A percentile compares a stretch with the other conserved stretches of the same genome.
phyloP scores from a whole-genome alignment of 2,329 filamentous ascomycete genomes.

The Monosporascus sp. region DNA sequence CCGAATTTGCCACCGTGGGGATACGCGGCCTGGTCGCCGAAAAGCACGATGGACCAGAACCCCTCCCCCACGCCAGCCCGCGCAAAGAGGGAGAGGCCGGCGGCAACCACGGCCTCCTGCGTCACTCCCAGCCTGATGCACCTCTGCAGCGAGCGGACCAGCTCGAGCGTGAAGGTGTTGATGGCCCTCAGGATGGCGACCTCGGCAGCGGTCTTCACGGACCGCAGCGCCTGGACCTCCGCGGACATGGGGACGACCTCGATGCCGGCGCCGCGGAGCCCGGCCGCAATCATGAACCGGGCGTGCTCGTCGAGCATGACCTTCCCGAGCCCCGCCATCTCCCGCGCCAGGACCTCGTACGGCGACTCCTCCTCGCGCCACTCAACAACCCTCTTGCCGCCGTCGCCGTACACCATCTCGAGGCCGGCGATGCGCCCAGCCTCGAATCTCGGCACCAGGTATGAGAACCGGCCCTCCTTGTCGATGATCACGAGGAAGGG shows the following conservation, averaged over 20 bases:
- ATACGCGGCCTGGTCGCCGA: conserved; percentile 23
- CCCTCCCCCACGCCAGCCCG: conserved; percentile 21
- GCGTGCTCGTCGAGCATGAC: conserved; percentile 26
- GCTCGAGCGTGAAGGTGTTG: conserved; percentile 23
- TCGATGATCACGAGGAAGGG: conserved; percentile 22
- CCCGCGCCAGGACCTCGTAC: conserved; percentile 18
- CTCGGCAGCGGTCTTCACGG: conserved; percentile 24
- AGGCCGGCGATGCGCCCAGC: conserved; percentile 22
- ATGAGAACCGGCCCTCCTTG: conserved; percentile 19
- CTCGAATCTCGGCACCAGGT: conserved; percentile 25
- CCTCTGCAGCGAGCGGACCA: conserved; percentile 21
- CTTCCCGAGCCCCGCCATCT: conserved; percentile 12
- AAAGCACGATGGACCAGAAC: conserved; percentile 25
- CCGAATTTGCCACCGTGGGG: conserved; percentile 24
- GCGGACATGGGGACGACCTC: conserved; percentile 24
- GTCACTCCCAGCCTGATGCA: conserved; percentile 19
- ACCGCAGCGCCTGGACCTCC: conserved; percentile 17
- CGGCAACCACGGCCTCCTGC: conserved; percentile 19
- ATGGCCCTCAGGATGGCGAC: conserved; percentile 21
- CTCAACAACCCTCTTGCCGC: conserved; percentile 16
- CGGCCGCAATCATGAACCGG: conserved; percentile 24
- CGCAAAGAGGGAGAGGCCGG: conserved; percentile 16
- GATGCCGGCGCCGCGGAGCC: conserved; percentile 19
- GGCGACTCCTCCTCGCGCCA: conserved; percentile 24
- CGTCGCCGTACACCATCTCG: conserved; percentile 22